These are phyloP conservation scores for Silybum marianum DNA, from an alignment of 129 eudicot genomes.

Conservation along the genomic window DNA sequence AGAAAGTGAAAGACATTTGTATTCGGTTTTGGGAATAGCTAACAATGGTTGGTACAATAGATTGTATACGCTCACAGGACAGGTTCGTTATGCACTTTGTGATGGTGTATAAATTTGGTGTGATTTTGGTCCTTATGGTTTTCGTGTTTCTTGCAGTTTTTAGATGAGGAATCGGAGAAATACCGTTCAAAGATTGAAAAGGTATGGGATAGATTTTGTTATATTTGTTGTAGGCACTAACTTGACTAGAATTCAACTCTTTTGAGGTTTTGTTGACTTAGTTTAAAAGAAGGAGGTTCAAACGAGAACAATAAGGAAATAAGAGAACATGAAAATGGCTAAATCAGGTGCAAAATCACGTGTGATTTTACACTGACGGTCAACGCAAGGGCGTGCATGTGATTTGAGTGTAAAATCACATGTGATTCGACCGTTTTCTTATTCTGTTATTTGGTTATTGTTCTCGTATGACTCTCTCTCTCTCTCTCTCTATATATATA, in stretches of 20 bases:
- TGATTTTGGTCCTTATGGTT: neutral
- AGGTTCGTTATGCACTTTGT: conserved; percentile 52
- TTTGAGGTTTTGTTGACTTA: conserved; percentile 4
- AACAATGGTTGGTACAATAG: conserved; percentile 88
- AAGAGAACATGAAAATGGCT: no score
- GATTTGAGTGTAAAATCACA: no score
- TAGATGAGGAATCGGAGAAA: conserved; percentile 86
- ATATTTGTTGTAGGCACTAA: conserved; percentile 15
- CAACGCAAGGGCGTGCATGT: no score
- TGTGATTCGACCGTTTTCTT: no score
- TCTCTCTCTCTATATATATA: no score
- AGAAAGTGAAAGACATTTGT: conserved; percentile 77
- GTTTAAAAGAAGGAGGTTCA: neutral
- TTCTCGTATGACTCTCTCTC: no score
- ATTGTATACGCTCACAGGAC: conserved; percentile 96
- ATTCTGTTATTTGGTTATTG: no score
- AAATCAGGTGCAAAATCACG: no score
- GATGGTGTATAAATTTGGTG: neutral
- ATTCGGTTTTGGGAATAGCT: conserved; percentile 76
- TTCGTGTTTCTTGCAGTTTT: conserved; percentile 53
- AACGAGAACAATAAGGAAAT: no score
- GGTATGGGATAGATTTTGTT: conserved; percentile 38
- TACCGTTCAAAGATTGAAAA: conserved; percentile 65
- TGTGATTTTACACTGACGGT: no score
- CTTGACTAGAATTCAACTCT: neutral